phyloP scores from a whole-genome alignment of 192 early-diverging fungal species.

The Coemansia sp. region DNA sequence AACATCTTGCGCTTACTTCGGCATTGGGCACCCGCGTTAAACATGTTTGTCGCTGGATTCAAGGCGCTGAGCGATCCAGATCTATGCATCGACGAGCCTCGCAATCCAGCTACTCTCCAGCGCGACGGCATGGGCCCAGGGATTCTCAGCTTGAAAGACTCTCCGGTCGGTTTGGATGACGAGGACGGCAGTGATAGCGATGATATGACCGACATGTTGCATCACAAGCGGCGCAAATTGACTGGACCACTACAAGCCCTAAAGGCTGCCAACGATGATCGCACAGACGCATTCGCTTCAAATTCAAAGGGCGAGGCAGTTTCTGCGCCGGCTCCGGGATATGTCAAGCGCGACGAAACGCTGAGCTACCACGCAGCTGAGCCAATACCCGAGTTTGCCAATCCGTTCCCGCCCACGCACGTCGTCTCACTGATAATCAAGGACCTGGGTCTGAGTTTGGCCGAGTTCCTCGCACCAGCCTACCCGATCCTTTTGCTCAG shows the following conservation, averaged over 20 bases:
- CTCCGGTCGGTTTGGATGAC: neutral
- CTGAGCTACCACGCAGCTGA: slow-evolving; percentile 1
- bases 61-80: slow-evolving; percentile 44
- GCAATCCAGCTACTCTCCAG: slow-evolving; percentile 8
- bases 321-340: neutral
- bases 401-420: slow-evolving; percentile 51
- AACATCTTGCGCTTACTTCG: slow-evolving; percentile 43
- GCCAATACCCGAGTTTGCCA: slow-evolving; percentile 14
- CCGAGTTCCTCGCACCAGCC: slow-evolving; percentile 46
- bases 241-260: slow-evolving; percentile 15
- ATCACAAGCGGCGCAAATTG: slow-evolving; percentile 39
- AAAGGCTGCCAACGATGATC: slow-evolving; percentile 29
- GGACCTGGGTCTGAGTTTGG: slow-evolving; percentile 40
- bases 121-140: neutral
- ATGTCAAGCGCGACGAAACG: slow-evolving; percentile 4
- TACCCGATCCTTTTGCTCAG: slow-evolving; percentile 51
- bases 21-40: slow-evolving; percentile 52
- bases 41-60: slow-evolving; percentile 50
- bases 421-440: slow-evolving; percentile 48
- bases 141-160: neutral
- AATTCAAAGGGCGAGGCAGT: slow-evolving; percentile 7
- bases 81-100: slow-evolving; percentile 30
- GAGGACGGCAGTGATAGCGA: slow-evolving; percentile 3
- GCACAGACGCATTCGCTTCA: slow-evolving; percentile 27
- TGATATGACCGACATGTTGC: slow-evolving; percentile 7